Base-by-base conservation (phyloP, 116 monocot species). In the Trichopus zeylanicus region DNA sequence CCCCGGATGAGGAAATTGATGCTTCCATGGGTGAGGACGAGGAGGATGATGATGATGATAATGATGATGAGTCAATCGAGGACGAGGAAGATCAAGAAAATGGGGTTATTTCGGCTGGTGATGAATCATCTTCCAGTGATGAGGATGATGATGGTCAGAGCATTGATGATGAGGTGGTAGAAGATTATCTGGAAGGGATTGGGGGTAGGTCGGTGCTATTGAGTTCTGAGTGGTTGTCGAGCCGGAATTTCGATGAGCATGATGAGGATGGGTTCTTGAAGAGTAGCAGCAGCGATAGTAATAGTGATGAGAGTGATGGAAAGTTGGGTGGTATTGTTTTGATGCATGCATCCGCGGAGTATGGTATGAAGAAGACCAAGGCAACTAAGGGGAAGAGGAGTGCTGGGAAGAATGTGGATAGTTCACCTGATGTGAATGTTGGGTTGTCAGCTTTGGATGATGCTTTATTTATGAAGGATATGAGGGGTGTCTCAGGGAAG, bases 121-220 rank as follows among this genome's bases (percentile, higher is more conserved):
- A 53, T 29, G 55, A 21, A 22, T 42, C 29, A 6, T 64, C 72
- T 51, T 69, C 55, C 4, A 29, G 13, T 11, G 13, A 11, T 37
- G n/a, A 22, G 20, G 57, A 57, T 34, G 70, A 68, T 57, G 55
- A 34, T 38, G n/a, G n/a, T 72, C 77, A n/a, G 80, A 78, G n/a
- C 15, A 67, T 81, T 31, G 84, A 97, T 54, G 75, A 87, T 28
- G 87, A 85, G 32, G 74, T 91, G 54, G 78, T 70, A 29, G 70
- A 73, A 6, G 97, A 97, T 55, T 87, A 97, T 55, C 26, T 97
- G 67, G 84, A 81, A 62, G 91, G 87, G 21, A 77, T 97, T 24
- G 97, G 87, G 9, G 87, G 87, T 10, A 77, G 73, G 9, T 60
- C 59, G 18, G 77, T 75, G 53, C 58, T 97, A 51, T 53, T 91